Conservation (phyloP, 306 rosid genomes). For the Psophocarpus tetragonolobus region DNA sequence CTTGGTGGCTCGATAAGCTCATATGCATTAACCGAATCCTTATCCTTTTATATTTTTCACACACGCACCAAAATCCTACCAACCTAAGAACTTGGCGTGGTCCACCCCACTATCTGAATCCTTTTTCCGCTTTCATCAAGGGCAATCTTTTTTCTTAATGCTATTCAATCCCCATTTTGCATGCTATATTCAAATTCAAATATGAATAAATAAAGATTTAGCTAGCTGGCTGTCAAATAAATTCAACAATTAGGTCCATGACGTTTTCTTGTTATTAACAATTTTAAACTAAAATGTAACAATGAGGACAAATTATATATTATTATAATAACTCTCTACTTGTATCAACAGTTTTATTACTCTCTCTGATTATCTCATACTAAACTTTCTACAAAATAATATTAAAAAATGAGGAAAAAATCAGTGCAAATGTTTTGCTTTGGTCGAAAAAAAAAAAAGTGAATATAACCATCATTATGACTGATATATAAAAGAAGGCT, state of each 20-base stretch:
- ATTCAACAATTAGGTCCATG: neutral
- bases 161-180: neutral
- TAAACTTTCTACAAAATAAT: neutral
- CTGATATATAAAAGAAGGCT: too few species aligned
- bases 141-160: neutral
- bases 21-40: neutral
- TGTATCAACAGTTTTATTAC: neutral
- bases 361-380: neutral
- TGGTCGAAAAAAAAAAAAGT: neutral
- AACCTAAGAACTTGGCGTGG: slow-evolving; percentile 8
- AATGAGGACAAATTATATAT: neutral
- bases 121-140: neutral
- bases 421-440: neutral
- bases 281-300: neutral
- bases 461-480: neutral
- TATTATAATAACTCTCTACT: neutral
- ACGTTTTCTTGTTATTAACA: neutral
- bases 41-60: neutral
- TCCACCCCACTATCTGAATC: neutral
- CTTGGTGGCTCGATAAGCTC: neutral
- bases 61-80: slow-evolving; percentile 20
- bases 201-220: neutral
- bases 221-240: neutral
- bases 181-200: slow-evolving; percentile 8
- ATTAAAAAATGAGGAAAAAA: neutral